Evolutionary conservation across 2,329 filamentous ascomycete genomes (phyloP).

Genomic region (Cadophora malorum): DNA sequence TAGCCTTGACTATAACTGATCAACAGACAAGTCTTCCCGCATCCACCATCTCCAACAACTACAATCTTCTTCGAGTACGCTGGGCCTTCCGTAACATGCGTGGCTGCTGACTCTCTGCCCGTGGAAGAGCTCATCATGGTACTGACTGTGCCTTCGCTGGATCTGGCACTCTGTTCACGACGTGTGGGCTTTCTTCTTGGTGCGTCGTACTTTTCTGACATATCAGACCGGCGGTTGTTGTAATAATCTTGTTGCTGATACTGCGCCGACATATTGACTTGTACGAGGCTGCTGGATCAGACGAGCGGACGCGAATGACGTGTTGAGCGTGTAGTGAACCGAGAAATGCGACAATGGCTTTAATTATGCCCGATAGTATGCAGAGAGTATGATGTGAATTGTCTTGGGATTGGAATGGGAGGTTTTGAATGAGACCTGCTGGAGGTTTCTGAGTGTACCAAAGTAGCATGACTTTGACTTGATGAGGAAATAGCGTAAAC

Average conservation of each 20-base stretch:
- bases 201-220: slow-evolving; percentile 43
- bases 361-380: slow-evolving; percentile 30
- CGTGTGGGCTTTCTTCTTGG: slow-evolving; percentile 43
- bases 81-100: slow-evolving; percentile 87
- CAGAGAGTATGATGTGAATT: slow-evolving; percentile 14
- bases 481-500: slow-evolving; percentile 28
- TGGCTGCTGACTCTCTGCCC: slow-evolving; percentile 78
- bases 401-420: slow-evolving; percentile 29
- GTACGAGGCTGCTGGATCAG: slow-evolving; percentile 12
- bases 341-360: slow-evolving; percentile 19
- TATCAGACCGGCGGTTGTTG: slow-evolving; percentile 40
- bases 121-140: slow-evolving; percentile 76
- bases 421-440: slow-evolving; percentile 5
- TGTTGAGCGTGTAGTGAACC: slow-evolving; percentile 6
- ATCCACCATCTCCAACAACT: slow-evolving; percentile 96
- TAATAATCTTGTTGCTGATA: slow-evolving; percentile 43
- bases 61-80: slow-evolving; percentile 99
- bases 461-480: background rate
- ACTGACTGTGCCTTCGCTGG: slow-evolving; percentile 90
- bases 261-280: slow-evolving; percentile 41
- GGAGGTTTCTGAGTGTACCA: slow-evolving; percentile 14
- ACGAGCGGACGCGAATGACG: slow-evolving; percentile 18
- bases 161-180: slow-evolving; percentile 53
- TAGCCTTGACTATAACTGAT: slow-evolving; percentile 99
- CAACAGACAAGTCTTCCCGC: slow-evolving; percentile 96